Evolutionary conservation across 1,139 yeast genomes (phyloP).

Genomic region (Kurtzmaniella quercitrusa): DNA sequence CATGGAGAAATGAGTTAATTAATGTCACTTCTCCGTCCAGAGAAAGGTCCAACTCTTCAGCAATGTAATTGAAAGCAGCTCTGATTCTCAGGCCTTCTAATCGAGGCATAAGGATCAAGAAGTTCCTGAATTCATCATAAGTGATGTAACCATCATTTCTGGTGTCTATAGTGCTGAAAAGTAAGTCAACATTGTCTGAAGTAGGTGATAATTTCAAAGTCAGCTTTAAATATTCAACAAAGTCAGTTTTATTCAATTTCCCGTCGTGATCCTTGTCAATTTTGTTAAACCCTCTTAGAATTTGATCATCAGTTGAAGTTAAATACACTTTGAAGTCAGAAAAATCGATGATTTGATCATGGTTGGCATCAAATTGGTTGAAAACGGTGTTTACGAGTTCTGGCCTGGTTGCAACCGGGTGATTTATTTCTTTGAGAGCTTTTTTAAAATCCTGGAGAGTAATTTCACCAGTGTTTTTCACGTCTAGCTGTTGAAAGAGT

Average conservation of each 20-base stretch:
- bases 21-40: conserved; percentile 92
- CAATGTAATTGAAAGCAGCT: conserved; percentile 78
- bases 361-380: conserved; percentile 51
- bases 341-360: conserved; percentile 55
- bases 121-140: conserved; percentile 82
- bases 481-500: conserved; percentile 48
- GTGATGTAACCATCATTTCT: conserved; percentile 69
- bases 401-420: conserved; percentile 65
- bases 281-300: conserved; percentile 61
- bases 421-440: conserved; percentile 52
- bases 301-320: conserved; percentile 61
- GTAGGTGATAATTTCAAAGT: conserved; percentile 52
- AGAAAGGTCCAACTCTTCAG: conserved; percentile 73
- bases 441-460: conserved; percentile 50
- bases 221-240: conserved; percentile 56
- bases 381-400: conserved; percentile 56
- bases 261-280: conserved; percentile 81
- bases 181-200: conserved; percentile 48
- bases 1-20: conserved; percentile 72
- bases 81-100: conserved; percentile 62
- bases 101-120: conserved; percentile 77
- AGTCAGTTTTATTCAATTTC: conserved; percentile 58
- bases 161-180: conserved; percentile 59
- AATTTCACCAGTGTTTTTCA: conserved; percentile 50
- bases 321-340: conserved; percentile 61